A percentile compares a stretch with the other conserved stretches of the same genome.
These are phyloP conservation scores for Raphanus sativus DNA, from an alignment of 345 rosid genomes.

Conservation along the genomic window DNA sequence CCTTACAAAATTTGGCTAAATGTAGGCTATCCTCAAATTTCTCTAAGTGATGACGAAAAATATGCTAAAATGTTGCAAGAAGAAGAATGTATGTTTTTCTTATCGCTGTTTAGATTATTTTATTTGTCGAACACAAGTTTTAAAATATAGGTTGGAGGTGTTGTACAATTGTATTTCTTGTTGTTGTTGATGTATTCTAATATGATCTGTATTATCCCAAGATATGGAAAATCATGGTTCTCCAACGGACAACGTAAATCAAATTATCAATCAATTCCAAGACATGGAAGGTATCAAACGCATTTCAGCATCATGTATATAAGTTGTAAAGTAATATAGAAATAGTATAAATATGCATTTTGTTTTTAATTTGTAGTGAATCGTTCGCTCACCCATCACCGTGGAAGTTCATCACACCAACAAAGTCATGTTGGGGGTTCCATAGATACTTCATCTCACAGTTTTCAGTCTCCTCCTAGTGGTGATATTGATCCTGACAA, in stretches of 20 bases:
- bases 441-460: neutral
- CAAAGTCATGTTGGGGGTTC: neutral
- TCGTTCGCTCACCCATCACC: neutral
- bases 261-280: constrained; percentile 13
- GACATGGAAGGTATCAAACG: constrained; percentile 6
- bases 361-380: neutral
- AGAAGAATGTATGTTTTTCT: constrained; percentile 29
- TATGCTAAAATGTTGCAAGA: constrained; percentile 25
- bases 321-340: neutral
- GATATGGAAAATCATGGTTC: constrained; percentile 10
- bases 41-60: constrained; percentile 19
- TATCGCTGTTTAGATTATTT: neutral
- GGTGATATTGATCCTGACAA: constrained; percentile 18
- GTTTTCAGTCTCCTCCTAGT: neutral
- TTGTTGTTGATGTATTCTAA: neutral
- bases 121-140: neutral
- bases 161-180: neutral
- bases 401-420: neutral
- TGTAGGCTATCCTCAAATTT: constrained; percentile 9
- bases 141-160: neutral
- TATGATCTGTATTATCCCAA: neutral
- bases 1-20: neutral
- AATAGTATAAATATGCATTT: neutral
- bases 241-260: neutral
- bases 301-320: neutral